These are phyloP conservation scores for Tolypocladium pustulatum DNA, from an alignment of 2,329 filamentous ascomycete species.

Conservation along the genomic window DNA sequence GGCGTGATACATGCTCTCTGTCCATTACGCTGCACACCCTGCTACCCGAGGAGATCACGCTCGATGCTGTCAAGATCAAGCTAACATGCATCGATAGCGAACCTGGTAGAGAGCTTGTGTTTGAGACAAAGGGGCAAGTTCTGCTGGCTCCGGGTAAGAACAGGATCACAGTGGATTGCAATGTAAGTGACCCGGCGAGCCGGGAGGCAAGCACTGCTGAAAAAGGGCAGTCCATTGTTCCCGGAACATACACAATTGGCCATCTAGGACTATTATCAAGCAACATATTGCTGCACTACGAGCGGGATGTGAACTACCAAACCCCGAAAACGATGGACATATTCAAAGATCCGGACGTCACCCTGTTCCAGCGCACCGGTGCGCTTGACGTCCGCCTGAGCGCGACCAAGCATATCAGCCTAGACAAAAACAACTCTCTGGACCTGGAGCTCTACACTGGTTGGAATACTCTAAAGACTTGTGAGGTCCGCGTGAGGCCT, in stretches of 20 bases:
- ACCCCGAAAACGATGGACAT: conserved; percentile 36
- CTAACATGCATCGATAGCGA: conserved; percentile 46
- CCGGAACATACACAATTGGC: conserved; percentile 67
- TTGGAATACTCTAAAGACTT: conserved; percentile 56
- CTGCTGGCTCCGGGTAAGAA: conserved; percentile 38
- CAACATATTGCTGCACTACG: conserved; percentile 56
- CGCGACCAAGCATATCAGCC: conserved; percentile 60
- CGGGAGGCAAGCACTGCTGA: conserved; percentile 14
- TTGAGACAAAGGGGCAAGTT: conserved; percentile 16
- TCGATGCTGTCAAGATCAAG: conserved; percentile 55
- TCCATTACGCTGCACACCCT: conserved; percentile 60
- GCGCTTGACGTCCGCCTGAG: conserved; percentile 59
- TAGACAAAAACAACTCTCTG: conserved; percentile 69
- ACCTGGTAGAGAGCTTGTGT: conserved; percentile 47
- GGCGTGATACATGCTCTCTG: conserved; percentile 66
- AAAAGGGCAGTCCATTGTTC: conserved; percentile 43
- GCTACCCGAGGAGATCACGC: conserved; percentile 56
- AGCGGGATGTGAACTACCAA: conserved; percentile 43
- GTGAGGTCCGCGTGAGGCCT: conserved; percentile 51
- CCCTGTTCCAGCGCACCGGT: conserved; percentile 61
- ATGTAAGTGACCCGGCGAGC: conserved; percentile 14
- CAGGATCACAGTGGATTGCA: conserved; percentile 23
- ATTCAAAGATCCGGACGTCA: conserved; percentile 50
- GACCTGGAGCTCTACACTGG: conserved; percentile 65
- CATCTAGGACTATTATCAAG: conserved; percentile 54